Base-by-base conservation (phyloP, 441 rosid species). In the Gossypium trilobum region DNA sequence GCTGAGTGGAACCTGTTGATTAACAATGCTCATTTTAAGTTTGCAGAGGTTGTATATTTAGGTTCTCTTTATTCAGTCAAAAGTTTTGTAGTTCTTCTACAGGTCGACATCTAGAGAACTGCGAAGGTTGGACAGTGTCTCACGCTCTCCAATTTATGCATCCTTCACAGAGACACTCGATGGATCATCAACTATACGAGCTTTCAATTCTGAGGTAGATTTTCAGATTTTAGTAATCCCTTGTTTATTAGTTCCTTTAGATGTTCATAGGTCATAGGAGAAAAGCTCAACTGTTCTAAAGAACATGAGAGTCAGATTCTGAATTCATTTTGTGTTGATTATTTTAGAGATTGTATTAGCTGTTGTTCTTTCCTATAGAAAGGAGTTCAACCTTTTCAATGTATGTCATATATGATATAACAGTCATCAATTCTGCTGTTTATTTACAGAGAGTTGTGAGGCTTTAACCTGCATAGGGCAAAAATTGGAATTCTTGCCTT, bases 51-150 rank as follows among this genome's bases (percentile, higher is more conserved):
- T 22, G 13, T 25, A 48, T 67, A 23, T n/a, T 48, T 48, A 48
- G 42, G 42, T 48, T 23, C 52, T 70, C 48, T 78, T 60, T 73
- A 60, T 78, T 82, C 52, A 87, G 23, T 75, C 58, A 72, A 63
- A 78, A 68, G 17, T 77, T 85, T 79, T 85, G 70, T 89, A 95
- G 99, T 86, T 87, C 82, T 92, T 95, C 83, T 92, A 95, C 85
- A 92, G 98, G 83, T 92, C 99, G 74, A 92, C 97, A 73, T 89
- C 98, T 66, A 88, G 99, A 86, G 99, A 92, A 76, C 79, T 95
- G 77, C 84, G 98, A 74, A 87, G 99, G 83, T 77, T 95, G 73
- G 99, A 92, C 81, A 91, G 97, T 82, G 93, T 95, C 78, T 85
- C 97, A 73, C 93, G 95, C 63, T 95, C 98, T 72, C 98, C 99